Conservation (phyloP, 2,329 filamentous ascomycete genomes). For the Monosporascus sp. region DNA sequence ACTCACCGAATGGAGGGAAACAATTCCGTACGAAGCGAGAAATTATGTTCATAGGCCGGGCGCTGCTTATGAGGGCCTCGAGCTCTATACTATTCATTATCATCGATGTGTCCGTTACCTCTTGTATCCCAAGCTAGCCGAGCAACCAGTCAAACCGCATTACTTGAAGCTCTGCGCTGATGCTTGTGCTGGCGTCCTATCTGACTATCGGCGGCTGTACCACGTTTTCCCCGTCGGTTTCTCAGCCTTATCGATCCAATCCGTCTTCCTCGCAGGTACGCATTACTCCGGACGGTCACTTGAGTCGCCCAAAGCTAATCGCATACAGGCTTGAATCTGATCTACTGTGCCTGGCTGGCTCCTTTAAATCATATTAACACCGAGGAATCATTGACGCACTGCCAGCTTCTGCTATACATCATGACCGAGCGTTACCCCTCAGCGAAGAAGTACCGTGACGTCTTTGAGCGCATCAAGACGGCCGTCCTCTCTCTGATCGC, state of each 20-base stretch:
- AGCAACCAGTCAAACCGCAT: constrained; percentile 21
- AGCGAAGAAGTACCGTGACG: constrained; percentile 25
- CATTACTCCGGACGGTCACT: neutral
- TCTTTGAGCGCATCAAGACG: constrained; percentile 26
- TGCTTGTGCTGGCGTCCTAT: constrained; percentile 22
- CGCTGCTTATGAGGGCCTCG: constrained; percentile 20
- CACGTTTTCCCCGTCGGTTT: constrained; percentile 26
- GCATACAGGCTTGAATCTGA: constrained; percentile 19
- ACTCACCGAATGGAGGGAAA: constrained; percentile 20
- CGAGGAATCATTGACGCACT: constrained; percentile 21
- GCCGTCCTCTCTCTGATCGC: constrained; percentile 20
- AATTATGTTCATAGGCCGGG: constrained; percentile 21
- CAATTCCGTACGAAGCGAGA: constrained; percentile 19
- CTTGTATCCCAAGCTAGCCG: constrained; percentile 22
- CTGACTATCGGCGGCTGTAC: constrained; percentile 21
- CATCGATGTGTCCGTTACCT: constrained; percentile 22
- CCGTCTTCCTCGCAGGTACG: constrained; percentile 24
- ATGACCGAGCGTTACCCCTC: constrained; percentile 27
- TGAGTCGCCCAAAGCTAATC: neutral
- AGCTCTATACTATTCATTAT: constrained; percentile 26
- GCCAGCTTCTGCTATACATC: constrained; percentile 25
- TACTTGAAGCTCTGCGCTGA: constrained; percentile 22
- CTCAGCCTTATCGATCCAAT: constrained; percentile 25
- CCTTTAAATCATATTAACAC: constrained; percentile 17
- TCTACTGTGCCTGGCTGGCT: constrained; percentile 24